These are phyloP conservation scores for Parietichytrium sp. DNA, from an alignment of 108 stramenopile species.

Conservation along the genomic window DNA sequence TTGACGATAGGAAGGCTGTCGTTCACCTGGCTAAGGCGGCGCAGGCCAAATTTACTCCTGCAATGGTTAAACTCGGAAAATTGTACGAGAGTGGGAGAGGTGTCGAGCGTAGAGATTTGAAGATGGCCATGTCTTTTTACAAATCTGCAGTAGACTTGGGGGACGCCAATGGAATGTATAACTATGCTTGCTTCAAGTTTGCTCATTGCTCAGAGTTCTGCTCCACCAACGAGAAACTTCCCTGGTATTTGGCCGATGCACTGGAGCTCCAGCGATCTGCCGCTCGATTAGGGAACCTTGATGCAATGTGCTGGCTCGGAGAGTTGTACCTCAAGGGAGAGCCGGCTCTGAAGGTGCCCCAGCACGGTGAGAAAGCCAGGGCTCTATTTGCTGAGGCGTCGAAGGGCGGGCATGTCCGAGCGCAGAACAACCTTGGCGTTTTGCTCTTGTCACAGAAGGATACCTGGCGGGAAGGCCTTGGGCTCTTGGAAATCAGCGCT, in stretches of 20 bases:
- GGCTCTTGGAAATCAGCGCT: background rate
- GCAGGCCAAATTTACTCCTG: background rate
- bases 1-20: background rate
- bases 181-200: background rate
- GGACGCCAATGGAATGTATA: background rate
- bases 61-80: background rate
- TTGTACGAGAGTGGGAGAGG: background rate
- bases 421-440: slow-evolving; percentile 22
- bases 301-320: background rate
- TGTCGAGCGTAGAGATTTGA: background rate
- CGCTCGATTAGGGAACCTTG: background rate
- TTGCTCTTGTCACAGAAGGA: background rate
- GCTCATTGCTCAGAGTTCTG: background rate
- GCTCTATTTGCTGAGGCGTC: slow-evolving; percentile 1
- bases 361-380: background rate
- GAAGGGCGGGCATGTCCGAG: background rate
- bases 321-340: background rate
- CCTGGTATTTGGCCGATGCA: too few relatives aligned
- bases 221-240: too few relatives aligned
- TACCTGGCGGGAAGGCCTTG: background rate
- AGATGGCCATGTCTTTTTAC: background rate
- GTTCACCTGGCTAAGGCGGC: slow-evolving; percentile 5
- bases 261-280: background rate
- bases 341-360: background rate
- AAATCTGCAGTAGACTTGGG: background rate